These are phyloP conservation scores for Rhizopogon roseolus DNA, from an alignment of 768 basidiomycete genomes.

Conservation along the genomic window DNA sequence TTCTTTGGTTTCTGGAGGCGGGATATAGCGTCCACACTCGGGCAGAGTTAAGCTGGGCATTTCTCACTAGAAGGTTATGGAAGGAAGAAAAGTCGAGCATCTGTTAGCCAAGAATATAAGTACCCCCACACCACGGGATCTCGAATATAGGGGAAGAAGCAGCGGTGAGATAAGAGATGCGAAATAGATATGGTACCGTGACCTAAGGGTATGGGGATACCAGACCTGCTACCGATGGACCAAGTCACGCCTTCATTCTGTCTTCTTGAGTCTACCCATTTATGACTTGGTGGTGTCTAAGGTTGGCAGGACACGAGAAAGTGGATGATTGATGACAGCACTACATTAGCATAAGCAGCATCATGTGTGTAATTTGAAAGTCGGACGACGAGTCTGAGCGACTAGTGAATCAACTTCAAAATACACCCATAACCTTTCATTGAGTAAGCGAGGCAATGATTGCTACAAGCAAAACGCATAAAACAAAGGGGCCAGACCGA, in stretches of 20 bases:
- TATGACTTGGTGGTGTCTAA: too few relatives aligned
- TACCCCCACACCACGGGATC: neutral
- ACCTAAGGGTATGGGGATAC: neutral
- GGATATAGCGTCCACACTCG: slow-evolving; percentile 24
- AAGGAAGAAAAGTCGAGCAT: too few relatives aligned
- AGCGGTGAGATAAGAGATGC: neutral
- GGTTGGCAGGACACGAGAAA: too few relatives aligned
- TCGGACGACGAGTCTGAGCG: too few relatives aligned
- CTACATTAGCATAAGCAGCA: too few relatives aligned
- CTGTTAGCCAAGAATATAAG: neutral
- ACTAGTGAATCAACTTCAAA: too few relatives aligned
- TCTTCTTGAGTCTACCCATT: neutral
- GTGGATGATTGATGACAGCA: too few relatives aligned
- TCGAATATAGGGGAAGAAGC: neutral
- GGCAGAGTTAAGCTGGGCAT: slow-evolving; percentile 21
- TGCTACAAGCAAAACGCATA: too few relatives aligned
- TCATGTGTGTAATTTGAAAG: too few relatives aligned
- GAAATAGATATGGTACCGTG: neutral
- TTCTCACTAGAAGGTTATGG: neutral
- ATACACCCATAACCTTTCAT: too few relatives aligned
- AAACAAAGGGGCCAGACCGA: too few relatives aligned
- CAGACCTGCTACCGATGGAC: neutral
- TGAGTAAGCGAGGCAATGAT: too few relatives aligned
- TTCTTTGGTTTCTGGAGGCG: slow-evolving; percentile 24
- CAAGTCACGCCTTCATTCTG: neutral